A percentile compares a stretch with the other conserved stretches of the same genome.
phyloP scores from a whole-genome alignment of 2,329 filamentous ascomycete species.

The Malbranchea zuffiana region DNA sequence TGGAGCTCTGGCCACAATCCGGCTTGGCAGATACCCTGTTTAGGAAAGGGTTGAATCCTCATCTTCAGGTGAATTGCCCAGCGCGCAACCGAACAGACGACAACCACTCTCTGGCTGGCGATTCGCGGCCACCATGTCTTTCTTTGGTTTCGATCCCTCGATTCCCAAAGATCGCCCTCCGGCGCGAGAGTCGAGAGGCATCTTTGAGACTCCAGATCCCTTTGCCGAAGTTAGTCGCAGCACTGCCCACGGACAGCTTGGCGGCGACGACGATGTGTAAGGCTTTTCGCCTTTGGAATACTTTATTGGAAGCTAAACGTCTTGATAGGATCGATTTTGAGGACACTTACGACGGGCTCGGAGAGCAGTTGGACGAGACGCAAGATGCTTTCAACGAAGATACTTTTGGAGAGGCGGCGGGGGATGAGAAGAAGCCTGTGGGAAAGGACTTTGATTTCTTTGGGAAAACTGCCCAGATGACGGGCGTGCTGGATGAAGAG shows the following conservation, averaged over 20 bases:
- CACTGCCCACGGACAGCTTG: slow-evolving; percentile 33
- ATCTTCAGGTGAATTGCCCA: neutral
- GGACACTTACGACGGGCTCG: slow-evolving; percentile 92
- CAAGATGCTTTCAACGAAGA: slow-evolving; percentile 96
- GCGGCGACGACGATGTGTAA: slow-evolving; percentile 52
- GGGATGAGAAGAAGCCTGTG: slow-evolving; percentile 43
- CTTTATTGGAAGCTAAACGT: slow-evolving; percentile 1
- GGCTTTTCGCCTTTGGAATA: slow-evolving; percentile 14
- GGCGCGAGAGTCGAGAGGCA: slow-evolving; percentile 53
- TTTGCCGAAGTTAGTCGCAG: slow-evolving; percentile 68
- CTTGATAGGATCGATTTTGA: slow-evolving; percentile 67
- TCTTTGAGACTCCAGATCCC: slow-evolving; percentile 77
- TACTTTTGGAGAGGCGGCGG: slow-evolving; percentile 59
- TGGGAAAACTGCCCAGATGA: slow-evolving; percentile 77
- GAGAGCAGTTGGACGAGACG: slow-evolving; percentile 79
- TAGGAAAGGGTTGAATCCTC: too few relatives aligned
- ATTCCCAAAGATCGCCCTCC: slow-evolving; percentile 58
- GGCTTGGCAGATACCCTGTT: too few relatives aligned
- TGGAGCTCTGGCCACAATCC: too few relatives aligned
- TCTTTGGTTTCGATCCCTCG: slow-evolving; percentile 76
- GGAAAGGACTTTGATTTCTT: slow-evolving; percentile 98
- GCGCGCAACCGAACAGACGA: too few relatives aligned
- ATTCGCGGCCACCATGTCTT: slow-evolving; percentile 54
- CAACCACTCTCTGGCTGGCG: slow-evolving; percentile 8
- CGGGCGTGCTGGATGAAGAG: slow-evolving; percentile 80